Conservation (phyloP, 2,329 filamentous ascomycete species). For the Epichloe bromicola region DNA sequence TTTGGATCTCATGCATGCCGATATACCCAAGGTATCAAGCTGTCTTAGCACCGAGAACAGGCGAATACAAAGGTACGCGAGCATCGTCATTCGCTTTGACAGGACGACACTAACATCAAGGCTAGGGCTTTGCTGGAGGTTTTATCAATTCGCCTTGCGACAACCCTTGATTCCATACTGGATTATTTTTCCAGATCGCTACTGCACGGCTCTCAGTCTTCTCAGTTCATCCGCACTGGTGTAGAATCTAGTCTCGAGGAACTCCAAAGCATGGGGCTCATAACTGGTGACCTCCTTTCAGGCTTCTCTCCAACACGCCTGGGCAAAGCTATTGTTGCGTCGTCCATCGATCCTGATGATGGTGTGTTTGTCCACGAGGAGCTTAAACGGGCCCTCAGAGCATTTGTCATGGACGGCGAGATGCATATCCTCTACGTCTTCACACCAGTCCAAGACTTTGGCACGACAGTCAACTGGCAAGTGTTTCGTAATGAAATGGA, state of each 20-base stretch:
- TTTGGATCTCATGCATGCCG: conserved; percentile 56
- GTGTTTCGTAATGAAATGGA: conserved; percentile 62
- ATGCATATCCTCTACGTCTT: conserved; percentile 71
- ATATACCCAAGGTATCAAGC: conserved; percentile 57
- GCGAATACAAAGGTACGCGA: conserved; percentile 48
- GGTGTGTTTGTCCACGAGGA: conserved; percentile 62
- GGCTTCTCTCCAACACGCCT: conserved; percentile 50
- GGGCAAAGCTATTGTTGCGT: conserved; percentile 59
- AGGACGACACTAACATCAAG: background rate
- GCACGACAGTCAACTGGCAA: conserved; percentile 53
- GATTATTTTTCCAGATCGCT: conserved; percentile 59
- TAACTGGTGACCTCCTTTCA: conserved; percentile 34
- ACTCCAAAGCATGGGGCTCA: conserved; percentile 40
- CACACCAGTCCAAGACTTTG: conserved; percentile 52
- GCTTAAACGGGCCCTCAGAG: conserved; percentile 50
- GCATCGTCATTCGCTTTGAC: background rate
- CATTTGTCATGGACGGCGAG: conserved; percentile 70
- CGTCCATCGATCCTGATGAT: conserved; percentile 60
- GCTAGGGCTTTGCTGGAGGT: conserved; percentile 56
- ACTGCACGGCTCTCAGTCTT: conserved; percentile 43
- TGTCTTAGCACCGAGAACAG: conserved; percentile 54
- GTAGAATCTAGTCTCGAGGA: conserved; percentile 48
- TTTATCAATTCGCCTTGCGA: conserved; percentile 54
- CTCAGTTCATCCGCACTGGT: conserved; percentile 34
- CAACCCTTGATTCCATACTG: conserved; percentile 47